Base-by-base conservation (phyloP, 2,329 filamentous ascomycete species). In the Fusarium brevicatenulatum region DNA sequence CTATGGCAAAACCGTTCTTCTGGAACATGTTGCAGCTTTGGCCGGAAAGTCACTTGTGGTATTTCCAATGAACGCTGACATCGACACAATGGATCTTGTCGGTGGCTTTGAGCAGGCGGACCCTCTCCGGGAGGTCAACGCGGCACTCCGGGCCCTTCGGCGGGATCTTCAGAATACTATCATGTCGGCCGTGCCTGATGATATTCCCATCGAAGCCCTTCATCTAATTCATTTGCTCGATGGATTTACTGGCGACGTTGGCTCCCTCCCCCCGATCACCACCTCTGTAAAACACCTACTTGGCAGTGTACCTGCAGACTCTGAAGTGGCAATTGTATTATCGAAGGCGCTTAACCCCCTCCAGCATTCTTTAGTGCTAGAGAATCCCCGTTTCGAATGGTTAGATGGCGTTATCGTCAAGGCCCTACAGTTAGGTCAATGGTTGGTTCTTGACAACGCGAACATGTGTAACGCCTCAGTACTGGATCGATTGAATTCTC, bases 21-120 rank as follows among this genome's bases (percentile, higher is more conserved):
- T 99, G 19, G 88, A 92, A 67, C 91, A 95, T 71, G 86, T 97
- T 34, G 95, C 96, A n/a, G 91, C 92, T 18, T 83, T 92, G 30
- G 90, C 90, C 46, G 96, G 96, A 30, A 92, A 92, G 62, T 86
- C 90, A 3, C 85, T 98, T 7, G 89, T 95, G 37, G 92, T 94
- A 21, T 93, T 98, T 76, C 91, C 95, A 2, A 90, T 99, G 83
- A 99, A 97, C 79, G 92, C 95, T 11, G 97, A 99, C 77, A 93
- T 97, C 49, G 96, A 99, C 81, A 95, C 95, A 2, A 97, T 97
- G 91, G 96, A 99, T 82, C 89, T 99, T 63, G 94, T 99, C 63
- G 96, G 96, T 78, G 96, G 96, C 0, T 99, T 97, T 79, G 96
- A 99, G 81, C 96, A 99, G 82, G 91, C 94, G 23, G 96, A 99